Evolutionary conservation across 257 asterid species (phyloP).

Genomic region (Handroanthus guayacan): DNA sequence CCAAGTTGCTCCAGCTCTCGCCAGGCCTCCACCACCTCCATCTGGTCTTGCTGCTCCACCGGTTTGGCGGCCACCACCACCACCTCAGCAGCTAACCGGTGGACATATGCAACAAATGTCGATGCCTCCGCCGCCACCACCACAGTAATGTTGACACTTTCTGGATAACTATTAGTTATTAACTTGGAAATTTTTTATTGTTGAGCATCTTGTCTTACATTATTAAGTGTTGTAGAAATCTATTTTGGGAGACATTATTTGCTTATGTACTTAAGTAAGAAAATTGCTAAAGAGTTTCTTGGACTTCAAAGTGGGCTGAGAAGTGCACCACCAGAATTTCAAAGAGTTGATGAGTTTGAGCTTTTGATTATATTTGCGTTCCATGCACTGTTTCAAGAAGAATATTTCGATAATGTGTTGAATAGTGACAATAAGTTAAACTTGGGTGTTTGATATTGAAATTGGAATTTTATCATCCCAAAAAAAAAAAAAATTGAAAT

Average conservation of each 20-base stretch:
- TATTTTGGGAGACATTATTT: not conserved
- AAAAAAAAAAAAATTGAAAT: too few species aligned
- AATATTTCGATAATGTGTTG: too few species aligned
- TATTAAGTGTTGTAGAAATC: not conserved
- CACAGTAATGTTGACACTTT: slow-evolving; percentile 32
- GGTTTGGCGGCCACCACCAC: slow-evolving; percentile 84
- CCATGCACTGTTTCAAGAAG: too few species aligned
- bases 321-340: too few species aligned
- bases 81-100: slow-evolving; percentile 74
- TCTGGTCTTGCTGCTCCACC: slow-evolving; percentile 67
- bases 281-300: not conserved
- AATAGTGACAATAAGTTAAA: too few species aligned
- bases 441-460: too few species aligned
- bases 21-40: slow-evolving; percentile 85
- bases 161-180: not conserved
- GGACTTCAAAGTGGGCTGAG: not conserved
- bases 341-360: too few species aligned
- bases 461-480: too few species aligned
- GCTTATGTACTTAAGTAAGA: not conserved
- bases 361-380: too few species aligned
- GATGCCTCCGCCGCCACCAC: slow-evolving; percentile 58
- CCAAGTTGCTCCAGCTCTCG: slow-evolving; percentile 52
- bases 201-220: not conserved
- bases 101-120: slow-evolving; percentile 65
- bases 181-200: not conserved